Evolutionary conservation across 1,139 yeast species (phyloP), one percentile per base, ranked within the genome.

Genomic region (Blastobotrys niveus): DNA sequence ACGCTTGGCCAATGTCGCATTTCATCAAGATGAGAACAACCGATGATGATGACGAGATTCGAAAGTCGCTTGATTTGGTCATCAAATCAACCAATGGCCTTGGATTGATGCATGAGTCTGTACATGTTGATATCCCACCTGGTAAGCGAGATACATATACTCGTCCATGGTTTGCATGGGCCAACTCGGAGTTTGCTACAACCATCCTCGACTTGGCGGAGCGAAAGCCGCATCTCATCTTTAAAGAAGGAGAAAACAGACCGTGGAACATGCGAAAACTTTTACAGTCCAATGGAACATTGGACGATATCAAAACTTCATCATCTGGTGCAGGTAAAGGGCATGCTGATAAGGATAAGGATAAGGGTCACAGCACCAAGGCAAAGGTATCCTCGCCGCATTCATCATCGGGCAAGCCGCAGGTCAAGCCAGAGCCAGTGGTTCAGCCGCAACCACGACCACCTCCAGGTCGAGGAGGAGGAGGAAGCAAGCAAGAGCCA

Each of bases 131-230:
- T 54, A 66, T 74, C 2, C 68, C 68, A 1, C 41, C 47, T 20
- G 58, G 61, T 8, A 18, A 20, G 7, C n/a, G n/a, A n/a, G 82
- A 63, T 57, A 54, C 56, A 7, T 68, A 51, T 52, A 82, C 94
- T 0, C 68, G 95, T 48, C 75, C 89, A 2, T 87, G 96, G 95
- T 88, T 88, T 66, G 84, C 95, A 2, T 88, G 96, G 96, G 86
- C 95, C 56, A 88, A 87, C 60, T 80, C 94, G 0, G 95, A 87
- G 62, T 86, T 87, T 64, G 95, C 91, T 9, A 84, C 82, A 61
- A 82, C 95, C 0, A 80, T 87, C 8, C 61, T 87, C 41, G 80
- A 86, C 57, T 67, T 87, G 52, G 91, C 94, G 0, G 67, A 73
- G 46, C 67, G 84, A 37, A 85, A 82, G 58, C 95, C 95, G 0